Evolutionary conservation across 2,329 filamentous ascomycete genomes (phyloP), one percentile per base, ranked within the genome.

Genomic region (Stemphylium lycopersici): DNA sequence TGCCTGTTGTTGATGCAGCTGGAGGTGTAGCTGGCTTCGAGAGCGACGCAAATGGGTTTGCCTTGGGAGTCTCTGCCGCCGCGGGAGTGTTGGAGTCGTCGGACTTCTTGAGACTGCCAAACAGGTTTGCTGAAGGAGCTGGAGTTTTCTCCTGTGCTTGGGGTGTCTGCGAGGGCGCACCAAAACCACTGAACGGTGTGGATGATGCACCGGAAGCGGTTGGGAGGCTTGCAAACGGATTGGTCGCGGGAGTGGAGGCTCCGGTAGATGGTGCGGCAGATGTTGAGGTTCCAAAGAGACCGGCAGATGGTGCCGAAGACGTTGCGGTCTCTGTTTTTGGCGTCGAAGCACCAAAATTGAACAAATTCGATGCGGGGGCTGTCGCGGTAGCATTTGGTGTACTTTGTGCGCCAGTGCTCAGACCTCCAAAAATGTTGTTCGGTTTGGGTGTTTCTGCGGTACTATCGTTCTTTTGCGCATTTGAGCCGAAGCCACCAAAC

Each of bases 401-500:
- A 38, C 32, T 48, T 31, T 53, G 53, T 31, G 63, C 51, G 20
- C 53, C 58, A n/a, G 61, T 52, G 20, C 58, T 43, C 20, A 59
- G 46, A 11, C 48, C 53, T 12, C 58, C 52, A 36, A 68, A 63
- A 24, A 56, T 20, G 33, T 43, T 64, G 24, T 53, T 54, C 33
- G 55, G 52, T 40, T 55, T 44, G 39, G 49, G 38, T 31, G 46
- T 22, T 38, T 43, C 39, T 45, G 46, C 31, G 53, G 33, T 32
- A 52, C 43, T 47, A 29, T 59, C 52, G 16, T 46, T 55, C 39
- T 61, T 59, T 34, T 62, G 57, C 15, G 54, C 32, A 24, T 58
- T 58, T 18, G 60, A 47, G 18, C 63, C 65, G 47, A 62, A 68
- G n/a, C 56, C 59, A 42, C 51, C 51, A 40, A 64, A 64, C 12